Base-by-base conservation (phyloP, 2,329 filamentous ascomycete genomes). In the Cordyceps militaris region DNA sequence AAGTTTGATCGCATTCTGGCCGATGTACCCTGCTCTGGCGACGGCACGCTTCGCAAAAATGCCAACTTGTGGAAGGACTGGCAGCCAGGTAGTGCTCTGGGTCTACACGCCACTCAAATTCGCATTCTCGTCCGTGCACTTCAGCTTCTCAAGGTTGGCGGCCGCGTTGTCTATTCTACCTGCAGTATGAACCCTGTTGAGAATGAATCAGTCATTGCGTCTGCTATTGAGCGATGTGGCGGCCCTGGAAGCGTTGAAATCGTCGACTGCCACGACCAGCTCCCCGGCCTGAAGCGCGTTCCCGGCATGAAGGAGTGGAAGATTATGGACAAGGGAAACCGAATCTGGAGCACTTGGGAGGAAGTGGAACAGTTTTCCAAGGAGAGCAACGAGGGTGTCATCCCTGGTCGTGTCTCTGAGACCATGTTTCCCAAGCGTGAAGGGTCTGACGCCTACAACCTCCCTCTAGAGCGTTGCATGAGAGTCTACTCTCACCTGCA, bases 161-260 rank as follows among this genome's bases (percentile, higher is more conserved):
- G 94, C 53, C 85, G 92, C 62, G 89, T 97, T 28, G 93, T 99
- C 54, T 99, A 97, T 76, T 97, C 93, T 3, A 99, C 94, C 21
- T 99, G 94, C 80, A 97, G 91, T 72, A 91, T 99, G 89, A 99
- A 99, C 74, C 94, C 94, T 0, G 85, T 97, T 28, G 94, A 99
- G 77, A 96, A 99, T 67, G 94, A 99, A 74, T 87, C 94, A 7
- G 91, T 97, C 16, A 79, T 99, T 60, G 85, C 89, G 1, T 87
- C 88, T 26, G 94, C 94, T 11, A 92, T 99, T 65, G 88, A 91
- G 65, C 83, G 92, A 58, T 97, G 92, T 67, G 94, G 94, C 61
- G 94, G 94, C 3, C 74, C 83, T 4, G 79, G 81, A 14, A 94
- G 92, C 68, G 88, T 99, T 51, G 82, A 88, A 63, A 86, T 99